Percentiles rank a stretch among this genome's conserved stretches.
Evolutionary conservation across 2,329 filamentous ascomycete species (phyloP).

Genomic region (Fragosphaeria purpurea): DNA sequence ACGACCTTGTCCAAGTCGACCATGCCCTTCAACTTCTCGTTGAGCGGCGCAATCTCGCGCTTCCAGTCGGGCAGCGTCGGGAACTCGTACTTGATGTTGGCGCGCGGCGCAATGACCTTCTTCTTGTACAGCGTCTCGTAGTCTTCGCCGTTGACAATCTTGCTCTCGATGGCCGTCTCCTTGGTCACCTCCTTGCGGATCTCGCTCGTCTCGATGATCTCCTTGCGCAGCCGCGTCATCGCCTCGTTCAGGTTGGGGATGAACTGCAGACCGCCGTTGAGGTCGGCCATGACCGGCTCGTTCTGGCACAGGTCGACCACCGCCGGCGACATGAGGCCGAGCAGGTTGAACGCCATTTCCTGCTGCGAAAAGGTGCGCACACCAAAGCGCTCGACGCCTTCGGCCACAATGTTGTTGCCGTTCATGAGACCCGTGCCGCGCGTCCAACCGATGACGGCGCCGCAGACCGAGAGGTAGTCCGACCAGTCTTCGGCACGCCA

Average conservation of each 20-base stretch:
- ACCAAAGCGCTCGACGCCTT: constrained; percentile 91
- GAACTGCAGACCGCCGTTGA: constrained; percentile 97
- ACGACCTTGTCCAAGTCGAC: constrained; percentile 97
- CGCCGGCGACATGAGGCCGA: constrained; percentile 88
- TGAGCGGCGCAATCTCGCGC: constrained; percentile 77
- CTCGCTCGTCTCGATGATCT: constrained; percentile 91
- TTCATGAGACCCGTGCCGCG: constrained; percentile 78
- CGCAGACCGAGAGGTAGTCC: constrained; percentile 95
- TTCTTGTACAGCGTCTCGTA: constrained; percentile 92
- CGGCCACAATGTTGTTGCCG: constrained; percentile 68
- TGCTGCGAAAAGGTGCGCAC: constrained; percentile 98
- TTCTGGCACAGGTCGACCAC: constrained; percentile 93
- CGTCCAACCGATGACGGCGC: constrained; percentile 98
- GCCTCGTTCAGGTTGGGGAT: constrained; percentile 89
- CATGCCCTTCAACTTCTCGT: constrained; percentile 87
- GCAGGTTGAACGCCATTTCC: constrained; percentile 98
- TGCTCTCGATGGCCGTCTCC: constrained; percentile 93
- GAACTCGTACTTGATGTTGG: constrained; percentile 98
- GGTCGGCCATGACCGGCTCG: constrained; percentile 91
- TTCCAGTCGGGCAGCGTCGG: constrained; percentile 87
- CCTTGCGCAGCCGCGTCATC: constrained; percentile 87
- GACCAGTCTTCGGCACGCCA: constrained; percentile 98
- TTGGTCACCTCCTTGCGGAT: constrained; percentile 88
- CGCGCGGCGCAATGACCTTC: constrained; percentile 83
- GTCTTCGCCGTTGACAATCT: constrained; percentile 88